Conservation (phyloP, 768 basidiomycete species). For the Coprinellus micaceus region DNA sequence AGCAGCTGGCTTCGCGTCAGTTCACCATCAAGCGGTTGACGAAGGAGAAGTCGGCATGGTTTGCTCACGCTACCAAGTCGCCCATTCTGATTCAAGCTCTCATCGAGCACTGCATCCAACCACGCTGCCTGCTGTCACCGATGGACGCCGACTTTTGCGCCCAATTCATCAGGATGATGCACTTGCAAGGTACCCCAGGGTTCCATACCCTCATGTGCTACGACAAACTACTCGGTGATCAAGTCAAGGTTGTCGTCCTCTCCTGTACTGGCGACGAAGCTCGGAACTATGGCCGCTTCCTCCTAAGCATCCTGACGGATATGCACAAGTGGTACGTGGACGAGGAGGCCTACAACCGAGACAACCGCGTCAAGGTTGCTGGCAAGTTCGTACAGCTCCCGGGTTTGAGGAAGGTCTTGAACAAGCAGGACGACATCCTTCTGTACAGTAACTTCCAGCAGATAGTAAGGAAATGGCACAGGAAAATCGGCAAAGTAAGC, state of each 20-base stretch:
- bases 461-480: slow-evolving; percentile 82
- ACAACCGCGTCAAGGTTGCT: slow-evolving; percentile 62
- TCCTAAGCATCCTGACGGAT: slow-evolving; percentile 74
- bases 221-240: slow-evolving; percentile 83
- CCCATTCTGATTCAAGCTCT: slow-evolving; percentile 54
- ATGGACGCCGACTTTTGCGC: slow-evolving; percentile 96
- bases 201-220: slow-evolving; percentile 86
- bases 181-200: slow-evolving; percentile 82
- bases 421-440: slow-evolving; percentile 50
- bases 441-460: slow-evolving; percentile 68
- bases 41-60: slow-evolving; percentile 82
- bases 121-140: slow-evolving; percentile 88
- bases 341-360: slow-evolving; percentile 66
- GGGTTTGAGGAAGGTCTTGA: slow-evolving; percentile 59
- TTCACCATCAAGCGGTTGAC: slow-evolving; percentile 75
- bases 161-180: slow-evolving; percentile 84
- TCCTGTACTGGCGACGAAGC: slow-evolving; percentile 96
- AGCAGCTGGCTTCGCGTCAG: slow-evolving; percentile 65
- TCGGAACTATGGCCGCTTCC: slow-evolving; percentile 90
- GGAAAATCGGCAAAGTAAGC: slow-evolving; percentile 63
- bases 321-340: slow-evolving; percentile 77
- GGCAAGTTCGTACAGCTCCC: slow-evolving; percentile 62
- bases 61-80: slow-evolving; percentile 60
- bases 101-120: slow-evolving; percentile 90
- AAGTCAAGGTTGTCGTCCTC: slow-evolving; percentile 81